These are phyloP conservation scores for Trichoderma semiorbis DNA, from an alignment of 2,329 filamentous ascomycete species.

Conservation along the genomic window DNA sequence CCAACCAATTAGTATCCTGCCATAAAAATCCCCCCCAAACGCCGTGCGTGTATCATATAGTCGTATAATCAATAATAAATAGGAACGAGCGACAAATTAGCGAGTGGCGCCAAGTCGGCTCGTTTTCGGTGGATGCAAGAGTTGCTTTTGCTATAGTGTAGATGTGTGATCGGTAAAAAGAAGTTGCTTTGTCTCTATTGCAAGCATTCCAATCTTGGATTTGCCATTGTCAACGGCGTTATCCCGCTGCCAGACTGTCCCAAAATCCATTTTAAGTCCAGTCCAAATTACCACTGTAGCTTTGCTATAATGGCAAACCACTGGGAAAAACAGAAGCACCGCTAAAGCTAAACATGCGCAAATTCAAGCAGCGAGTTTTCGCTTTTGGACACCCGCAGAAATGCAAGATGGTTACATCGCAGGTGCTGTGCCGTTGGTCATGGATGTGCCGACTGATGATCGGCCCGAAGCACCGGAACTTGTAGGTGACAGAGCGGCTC, in stretches of 20 bases:
- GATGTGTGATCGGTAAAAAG: background rate
- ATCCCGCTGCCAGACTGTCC: background rate
- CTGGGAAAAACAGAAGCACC: background rate
- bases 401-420: background rate
- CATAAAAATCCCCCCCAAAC: background rate
- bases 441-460: slow-evolving; percentile 19
- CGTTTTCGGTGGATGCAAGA: background rate
- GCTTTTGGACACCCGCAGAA: background rate
- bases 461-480: slow-evolving; percentile 21
- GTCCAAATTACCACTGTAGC: background rate
- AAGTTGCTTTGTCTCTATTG: background rate
- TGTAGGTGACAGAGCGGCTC: slow-evolving; percentile 24
- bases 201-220: background rate
- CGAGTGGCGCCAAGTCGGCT: background rate
- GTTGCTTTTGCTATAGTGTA: background rate
- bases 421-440: slow-evolving; percentile 30
- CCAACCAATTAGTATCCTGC: background rate
- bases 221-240: background rate
- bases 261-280: background rate
- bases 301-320: background rate
- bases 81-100: background rate
- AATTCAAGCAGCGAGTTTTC: background rate
- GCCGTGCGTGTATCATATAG: slow-evolving; percentile 19
- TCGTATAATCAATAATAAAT: slow-evolving; percentile 1
- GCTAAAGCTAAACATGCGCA: background rate